Percentiles rank a stretch among this genome's conserved stretches.
These are phyloP conservation scores for Saturnispora saitoi DNA, from an alignment of 805 yeast species.

Conservation along the genomic window DNA sequence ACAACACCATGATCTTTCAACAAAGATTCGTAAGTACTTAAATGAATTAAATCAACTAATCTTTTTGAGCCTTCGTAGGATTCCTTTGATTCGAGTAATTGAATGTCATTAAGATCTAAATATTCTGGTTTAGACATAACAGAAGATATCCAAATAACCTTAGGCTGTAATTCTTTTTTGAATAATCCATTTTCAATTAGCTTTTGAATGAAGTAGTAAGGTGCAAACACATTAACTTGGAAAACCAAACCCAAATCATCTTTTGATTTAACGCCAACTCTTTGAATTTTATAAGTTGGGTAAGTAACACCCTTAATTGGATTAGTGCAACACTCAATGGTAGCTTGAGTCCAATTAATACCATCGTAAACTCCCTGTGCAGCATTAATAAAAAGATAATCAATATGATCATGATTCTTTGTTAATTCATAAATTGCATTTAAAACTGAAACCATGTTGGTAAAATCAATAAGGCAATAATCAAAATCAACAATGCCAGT, in stretches of 20 bases:
- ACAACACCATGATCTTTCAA: constrained; percentile 41
- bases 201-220: constrained; percentile 73
- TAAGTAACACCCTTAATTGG: constrained; percentile 82
- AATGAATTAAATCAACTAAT: constrained; percentile 73
- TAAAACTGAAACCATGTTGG: constrained; percentile 78
- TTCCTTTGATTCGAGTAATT: constrained; percentile 50
- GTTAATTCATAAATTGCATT: constrained; percentile 64
- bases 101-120: constrained; percentile 67
- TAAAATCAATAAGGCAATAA: constrained; percentile 81
- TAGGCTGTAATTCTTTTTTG: constrained; percentile 38
- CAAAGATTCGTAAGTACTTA: constrained; percentile 53
- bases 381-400: constrained; percentile 78
- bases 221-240: constrained; percentile 96
- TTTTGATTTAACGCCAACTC: constrained; percentile 59
- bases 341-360: constrained; percentile 77
- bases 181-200: constrained; percentile 43
- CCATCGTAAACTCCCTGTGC: constrained; percentile 86
- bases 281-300: constrained; percentile 80
- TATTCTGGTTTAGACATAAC: constrained; percentile 70
- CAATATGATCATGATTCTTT: constrained; percentile 56
- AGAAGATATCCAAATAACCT: constrained; percentile 78
- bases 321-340: constrained; percentile 50
- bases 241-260: constrained; percentile 85
- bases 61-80: constrained; percentile 93
- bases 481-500: constrained; percentile 69